Conservation (phyloP, 1,284 basidiomycete species). For the Ustilago curta region DNA sequence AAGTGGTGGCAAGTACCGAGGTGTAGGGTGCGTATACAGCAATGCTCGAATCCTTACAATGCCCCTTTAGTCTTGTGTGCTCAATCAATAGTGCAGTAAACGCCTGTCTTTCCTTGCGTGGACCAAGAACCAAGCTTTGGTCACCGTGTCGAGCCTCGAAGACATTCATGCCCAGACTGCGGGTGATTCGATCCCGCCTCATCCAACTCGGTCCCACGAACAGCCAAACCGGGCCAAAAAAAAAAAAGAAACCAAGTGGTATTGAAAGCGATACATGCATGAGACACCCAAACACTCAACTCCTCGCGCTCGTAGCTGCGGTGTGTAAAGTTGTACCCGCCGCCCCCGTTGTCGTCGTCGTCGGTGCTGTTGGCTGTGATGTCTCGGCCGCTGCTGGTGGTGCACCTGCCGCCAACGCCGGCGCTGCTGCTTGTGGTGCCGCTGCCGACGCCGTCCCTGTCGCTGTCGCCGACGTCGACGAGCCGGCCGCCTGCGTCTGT, state of each 20-base stretch:
- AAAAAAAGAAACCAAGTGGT: background rate
- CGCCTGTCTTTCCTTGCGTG: too few relatives aligned
- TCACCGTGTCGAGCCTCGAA: too few relatives aligned
- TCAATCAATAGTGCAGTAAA: too few relatives aligned
- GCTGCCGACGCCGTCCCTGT: slow-evolving; percentile 8
- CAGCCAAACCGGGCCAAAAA: too few relatives aligned
- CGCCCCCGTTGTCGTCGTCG: background rate
- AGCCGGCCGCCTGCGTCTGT: background rate
- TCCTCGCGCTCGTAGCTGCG: slow-evolving; percentile 1
- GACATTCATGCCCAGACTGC: too few relatives aligned
- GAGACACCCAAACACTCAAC: background rate
- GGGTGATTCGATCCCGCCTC: too few relatives aligned
- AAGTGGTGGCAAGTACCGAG: slow-evolving; percentile 15
- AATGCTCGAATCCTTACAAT: too few relatives aligned
- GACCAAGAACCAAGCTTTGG: too few relatives aligned
- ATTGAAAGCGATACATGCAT: background rate
- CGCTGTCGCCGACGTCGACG: background rate
- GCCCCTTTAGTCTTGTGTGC: too few relatives aligned
- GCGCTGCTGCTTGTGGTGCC: slow-evolving; percentile 2
- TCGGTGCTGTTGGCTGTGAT: slow-evolving; percentile 7
- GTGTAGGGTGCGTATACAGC: too few relatives aligned
- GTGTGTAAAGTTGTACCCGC: slow-evolving; percentile 18
- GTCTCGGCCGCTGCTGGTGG: slow-evolving; percentile 4
- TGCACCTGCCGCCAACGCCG: background rate
- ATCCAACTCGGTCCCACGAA: too few relatives aligned